Percentiles rank a stretch among this genome's conserved stretches.
Evolutionary conservation across 768 basidiomycete species (phyloP).

Genomic region (Leccinellum albellum): DNA sequence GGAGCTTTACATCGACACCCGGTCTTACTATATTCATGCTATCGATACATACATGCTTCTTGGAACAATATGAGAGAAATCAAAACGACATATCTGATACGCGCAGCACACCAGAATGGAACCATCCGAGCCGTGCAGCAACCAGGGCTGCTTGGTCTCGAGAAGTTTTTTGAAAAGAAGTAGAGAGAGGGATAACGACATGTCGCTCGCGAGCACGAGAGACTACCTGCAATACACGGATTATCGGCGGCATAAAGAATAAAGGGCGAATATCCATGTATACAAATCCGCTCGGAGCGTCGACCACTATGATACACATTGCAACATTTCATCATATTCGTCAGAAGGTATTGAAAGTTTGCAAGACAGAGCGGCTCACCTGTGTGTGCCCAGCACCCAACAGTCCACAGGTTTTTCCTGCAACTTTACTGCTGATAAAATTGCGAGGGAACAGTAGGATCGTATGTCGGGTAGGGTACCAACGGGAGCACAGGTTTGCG

Average conservation of each 20-base stretch:
- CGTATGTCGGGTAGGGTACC: constrained; percentile 16
- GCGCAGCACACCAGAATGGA: constrained; percentile 17
- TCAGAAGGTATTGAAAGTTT: background rate
- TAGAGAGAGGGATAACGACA: constrained; percentile 2
- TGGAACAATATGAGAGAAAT: background rate
- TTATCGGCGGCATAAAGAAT: background rate
- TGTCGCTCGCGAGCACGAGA: constrained; percentile 15
- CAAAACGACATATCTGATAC: constrained; percentile 7
- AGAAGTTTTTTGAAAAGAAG: background rate
- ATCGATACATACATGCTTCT: constrained; percentile 10
- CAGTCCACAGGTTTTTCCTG: background rate
- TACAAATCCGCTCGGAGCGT: background rate
- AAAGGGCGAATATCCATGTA: constrained; percentile 4
- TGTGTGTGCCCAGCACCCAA: constrained; percentile 1
- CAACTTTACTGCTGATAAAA: constrained; percentile 6
- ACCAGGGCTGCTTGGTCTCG: background rate
- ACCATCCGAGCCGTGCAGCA: background rate
- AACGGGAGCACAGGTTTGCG: constrained; percentile 33
- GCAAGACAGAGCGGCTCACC: background rate
- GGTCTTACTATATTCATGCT: background rate
- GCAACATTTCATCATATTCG: background rate
- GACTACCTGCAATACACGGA: constrained; percentile 7
- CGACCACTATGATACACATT: background rate
- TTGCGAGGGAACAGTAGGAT: constrained; percentile 26
- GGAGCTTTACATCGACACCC: background rate